Evolutionary conservation across 1,284 basidiomycete species (phyloP), one percentile per base, ranked within the genome.

Genomic region (Pseudozyma tsukubaensis): DNA sequence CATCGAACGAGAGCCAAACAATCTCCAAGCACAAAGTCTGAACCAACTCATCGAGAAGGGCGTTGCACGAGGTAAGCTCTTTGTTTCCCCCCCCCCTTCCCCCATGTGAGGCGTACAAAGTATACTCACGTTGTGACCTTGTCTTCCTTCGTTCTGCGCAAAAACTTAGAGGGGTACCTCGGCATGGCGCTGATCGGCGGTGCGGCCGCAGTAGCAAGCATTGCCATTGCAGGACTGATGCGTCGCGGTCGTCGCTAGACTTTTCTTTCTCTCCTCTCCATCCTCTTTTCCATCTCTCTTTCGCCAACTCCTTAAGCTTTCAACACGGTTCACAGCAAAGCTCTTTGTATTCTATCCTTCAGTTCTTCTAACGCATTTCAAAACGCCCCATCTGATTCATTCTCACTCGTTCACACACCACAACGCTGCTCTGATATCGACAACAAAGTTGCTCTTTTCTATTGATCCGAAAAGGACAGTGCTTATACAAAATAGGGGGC

Each of bases 171-270:
- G 85, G 92, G 93, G 19, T 94, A 94, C 85, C 91, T 94, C 50
- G 96, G 96, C 56, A 94, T 98, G 91, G 96, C 94, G 11, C 87
- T 99, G 45, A 92, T 91, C 36, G 95, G 94, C 49, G 94, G 94
- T 56, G 92, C 90, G 45, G 94, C 92, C 9, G 94, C 95, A 11
- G 83, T 97, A 11, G 92, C 93, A 54, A 92, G 93, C 35, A 85
- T 98, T 43, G 85, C 94, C 63, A 81, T 95, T 56, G 92, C 94
- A 73, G 89, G 91, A 80, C 86, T 97, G 32, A 72, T 86, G 71
- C 73, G 76, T 53, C 57, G 67, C n/a, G 67, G 72, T 35, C 55
- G 72, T 19, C 72, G 72, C 50, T 71, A 55, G 50, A 55, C 19
- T 19, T 12, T 34, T 16, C 18, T 43, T 13, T 36, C 21, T 45